phyloP scores from a whole-genome alignment of 1,139 yeast species.

The Yamadazyma songkhlaensis region DNA sequence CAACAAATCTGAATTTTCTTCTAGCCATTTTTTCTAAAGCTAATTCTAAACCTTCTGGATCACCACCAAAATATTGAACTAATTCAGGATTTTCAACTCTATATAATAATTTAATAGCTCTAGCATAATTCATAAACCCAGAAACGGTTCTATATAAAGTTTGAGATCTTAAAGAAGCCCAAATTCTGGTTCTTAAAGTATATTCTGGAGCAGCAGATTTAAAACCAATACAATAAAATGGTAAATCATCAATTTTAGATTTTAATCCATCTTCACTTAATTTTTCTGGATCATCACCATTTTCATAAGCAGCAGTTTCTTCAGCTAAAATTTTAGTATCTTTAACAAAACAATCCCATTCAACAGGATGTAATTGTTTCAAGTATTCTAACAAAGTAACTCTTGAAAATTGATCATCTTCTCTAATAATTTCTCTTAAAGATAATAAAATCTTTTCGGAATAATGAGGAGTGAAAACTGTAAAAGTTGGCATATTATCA shows the following conservation, averaged over 20 bases:
- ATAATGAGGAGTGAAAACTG: constrained; percentile 97
- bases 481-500: constrained; percentile 98
- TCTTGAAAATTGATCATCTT: constrained; percentile 97
- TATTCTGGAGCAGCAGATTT: constrained; percentile 99
- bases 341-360: constrained; percentile 99
- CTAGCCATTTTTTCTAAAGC: constrained; percentile 99
- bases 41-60: constrained; percentile 91
- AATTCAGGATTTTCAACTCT: constrained; percentile 99
- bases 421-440: constrained; percentile 95
- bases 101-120: constrained; percentile 94
- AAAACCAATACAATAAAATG: constrained; percentile 98
- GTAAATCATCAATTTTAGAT: constrained; percentile 92
- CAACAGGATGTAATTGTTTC: constrained; percentile 97
- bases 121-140: constrained; percentile 98
- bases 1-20: constrained; percentile 95
- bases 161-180: constrained; percentile 99
- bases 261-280: constrained; percentile 67
- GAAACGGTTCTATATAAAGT: constrained; percentile 97
- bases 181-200: constrained; percentile 95
- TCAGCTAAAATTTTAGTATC: constrained; percentile 79
- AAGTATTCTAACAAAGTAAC: constrained; percentile 93
- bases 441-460: constrained; percentile 94
- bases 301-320: constrained; percentile 87
- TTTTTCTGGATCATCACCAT: constrained; percentile 63
- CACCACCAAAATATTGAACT: constrained; percentile 97